phyloP scores from a whole-genome alignment of 202 grass and related monocot species.

The Eragrostis tef region DNA sequence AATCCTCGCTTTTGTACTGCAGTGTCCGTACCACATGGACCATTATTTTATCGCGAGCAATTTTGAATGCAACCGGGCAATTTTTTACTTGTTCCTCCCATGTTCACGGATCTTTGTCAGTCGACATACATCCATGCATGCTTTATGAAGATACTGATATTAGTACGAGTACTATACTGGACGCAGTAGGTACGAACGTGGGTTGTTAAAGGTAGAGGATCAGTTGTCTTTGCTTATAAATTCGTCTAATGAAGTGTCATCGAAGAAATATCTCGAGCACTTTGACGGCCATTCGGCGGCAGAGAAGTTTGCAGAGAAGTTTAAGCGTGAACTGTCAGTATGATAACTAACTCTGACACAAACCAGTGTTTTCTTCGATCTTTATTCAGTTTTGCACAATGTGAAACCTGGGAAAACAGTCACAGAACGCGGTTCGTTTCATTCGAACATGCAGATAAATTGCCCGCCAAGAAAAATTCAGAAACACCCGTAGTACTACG shows the following conservation, averaged over 20 bases:
- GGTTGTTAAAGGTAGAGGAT: neutral
- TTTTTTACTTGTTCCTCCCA: neutral
- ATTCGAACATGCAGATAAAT: neutral
- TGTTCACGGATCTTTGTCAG: neutral
- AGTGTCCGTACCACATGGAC: neutral
- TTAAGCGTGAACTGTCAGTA: too few relatives aligned
- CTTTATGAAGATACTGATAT: too few relatives aligned
- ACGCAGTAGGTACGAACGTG: neutral
- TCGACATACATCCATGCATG: too few relatives aligned
- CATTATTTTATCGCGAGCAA: neutral
- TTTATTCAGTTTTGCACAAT: neutral
- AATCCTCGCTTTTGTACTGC: neutral
- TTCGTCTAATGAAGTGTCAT: neutral
- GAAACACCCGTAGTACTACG: too few relatives aligned
- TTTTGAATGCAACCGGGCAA: neutral
- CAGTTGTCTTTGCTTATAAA: neutral
- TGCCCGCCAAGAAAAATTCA: neutral
- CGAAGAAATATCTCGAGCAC: neutral
- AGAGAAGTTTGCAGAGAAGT: too few relatives aligned
- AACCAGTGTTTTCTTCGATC: neutral
- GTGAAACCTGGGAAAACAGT: neutral
- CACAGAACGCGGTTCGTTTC: neutral
- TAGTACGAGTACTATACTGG: too few relatives aligned
- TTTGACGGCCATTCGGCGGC: neutral
- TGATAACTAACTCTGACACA: too few relatives aligned